Conservation (phyloP, 495 filamentous ascomycete species). For the Penicillium odoratum region DNA sequence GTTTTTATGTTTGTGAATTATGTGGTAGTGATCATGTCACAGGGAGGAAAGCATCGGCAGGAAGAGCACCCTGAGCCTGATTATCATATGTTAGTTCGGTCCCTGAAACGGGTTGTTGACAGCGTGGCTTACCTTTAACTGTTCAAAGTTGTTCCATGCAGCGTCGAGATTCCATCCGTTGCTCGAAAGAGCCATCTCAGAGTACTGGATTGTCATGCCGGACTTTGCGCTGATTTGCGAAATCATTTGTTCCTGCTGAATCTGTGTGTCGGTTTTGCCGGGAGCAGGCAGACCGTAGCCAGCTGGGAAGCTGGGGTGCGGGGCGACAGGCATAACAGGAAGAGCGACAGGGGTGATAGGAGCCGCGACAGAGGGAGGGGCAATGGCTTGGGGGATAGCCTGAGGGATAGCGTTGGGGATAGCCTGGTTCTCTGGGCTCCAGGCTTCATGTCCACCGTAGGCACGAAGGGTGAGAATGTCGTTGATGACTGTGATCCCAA, state of each 20-base stretch:
- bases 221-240: conserved; percentile 66
- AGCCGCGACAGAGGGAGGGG: conserved; percentile 17
- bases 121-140: conserved; percentile 41
- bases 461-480: conserved; percentile 74
- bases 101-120: neutral
- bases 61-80: conserved; percentile 43
- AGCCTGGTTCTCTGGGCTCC: conserved; percentile 48
- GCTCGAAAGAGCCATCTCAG: conserved; percentile 67
- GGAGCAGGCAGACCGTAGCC: conserved; percentile 44
- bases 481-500: conserved; percentile 72
- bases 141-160: conserved; percentile 66
- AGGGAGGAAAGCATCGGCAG: conserved; percentile 40
- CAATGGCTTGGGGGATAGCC: conserved; percentile 25
- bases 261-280: conserved; percentile 43
- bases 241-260: conserved; percentile 62
- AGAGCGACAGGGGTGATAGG: conserved; percentile 14
- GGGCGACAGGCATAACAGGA: conserved; percentile 5
- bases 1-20: neutral
- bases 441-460: conserved; percentile 62
- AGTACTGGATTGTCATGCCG: conserved; percentile 69
- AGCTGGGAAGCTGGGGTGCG: conserved; percentile 30
- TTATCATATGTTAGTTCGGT: conserved; percentile 16
- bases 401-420: conserved; percentile 21
- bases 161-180: conserved; percentile 72
- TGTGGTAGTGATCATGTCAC: conserved; percentile 10